phyloP scores from a whole-genome alignment of 2,329 filamentous ascomycete species.

The Scedosporium aurantiacum region DNA sequence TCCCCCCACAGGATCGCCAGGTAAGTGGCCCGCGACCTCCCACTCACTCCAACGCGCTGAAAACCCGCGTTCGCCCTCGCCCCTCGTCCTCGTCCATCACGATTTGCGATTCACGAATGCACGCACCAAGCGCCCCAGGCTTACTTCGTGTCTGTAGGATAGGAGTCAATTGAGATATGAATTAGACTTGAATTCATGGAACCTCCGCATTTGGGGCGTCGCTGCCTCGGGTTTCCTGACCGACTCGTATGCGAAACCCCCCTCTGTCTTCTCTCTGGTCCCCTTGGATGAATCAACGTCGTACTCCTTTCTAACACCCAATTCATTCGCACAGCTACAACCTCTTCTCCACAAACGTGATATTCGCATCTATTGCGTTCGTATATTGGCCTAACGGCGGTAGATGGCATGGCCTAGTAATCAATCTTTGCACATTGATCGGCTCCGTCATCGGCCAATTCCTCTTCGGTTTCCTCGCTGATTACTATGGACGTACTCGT shows the following conservation, averaged over 20 bases:
- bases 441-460: constrained; percentile 42
- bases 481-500: constrained; percentile 42
- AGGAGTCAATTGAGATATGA: constrained; percentile 41
- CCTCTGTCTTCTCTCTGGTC: background rate
- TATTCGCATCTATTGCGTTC: constrained; percentile 39
- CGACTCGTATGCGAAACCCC: constrained; percentile 31
- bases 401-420: constrained; percentile 33
- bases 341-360: constrained; percentile 43
- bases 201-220: constrained; percentile 42
- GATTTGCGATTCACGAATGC: background rate
- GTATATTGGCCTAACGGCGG: constrained; percentile 38
- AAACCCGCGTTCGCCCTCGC: background rate
- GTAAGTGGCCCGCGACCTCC: constrained; percentile 16
- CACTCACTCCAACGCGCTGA: background rate
- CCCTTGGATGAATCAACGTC: background rate
- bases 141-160: constrained; percentile 26
- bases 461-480: constrained; percentile 41
- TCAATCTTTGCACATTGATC: constrained; percentile 41
- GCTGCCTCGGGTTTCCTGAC: constrained; percentile 44
- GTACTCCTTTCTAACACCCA: background rate
- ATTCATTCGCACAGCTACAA: constrained; percentile 30
- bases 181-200: constrained; percentile 43
- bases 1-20: constrained; percentile 36
- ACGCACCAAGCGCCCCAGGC: background rate
- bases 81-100: background rate